Evolutionary conservation across 164 flowering plant genomes (phyloP), one percentile per base, ranked within the genome.

Genomic region (Macadamia integrifolia): DNA sequence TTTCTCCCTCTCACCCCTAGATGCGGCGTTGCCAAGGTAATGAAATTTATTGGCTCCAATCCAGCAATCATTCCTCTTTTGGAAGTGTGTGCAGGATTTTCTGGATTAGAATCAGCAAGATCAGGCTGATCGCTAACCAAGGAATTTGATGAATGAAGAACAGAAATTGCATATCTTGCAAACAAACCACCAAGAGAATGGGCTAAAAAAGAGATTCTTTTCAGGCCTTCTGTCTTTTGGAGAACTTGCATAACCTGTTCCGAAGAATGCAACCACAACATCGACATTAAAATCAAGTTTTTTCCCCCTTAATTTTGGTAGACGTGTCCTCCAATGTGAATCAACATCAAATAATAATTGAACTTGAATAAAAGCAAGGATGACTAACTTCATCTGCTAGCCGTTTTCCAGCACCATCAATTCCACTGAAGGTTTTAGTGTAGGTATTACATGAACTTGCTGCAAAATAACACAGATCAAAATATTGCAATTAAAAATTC

Each of bases 111-210:
- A 65, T 66, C 67, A 52, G 69, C 58, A 31, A 60, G 43, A 66
- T 86, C 70, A 58, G 74, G 64, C 56, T 72, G 68, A 64, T 61
- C 66, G 44, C 48, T 61, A 59, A 23, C 64, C 59, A 58, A 62
- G 28, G 69, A 31, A 73, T 66, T 74, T 42, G 79, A 68, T 56
- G 88, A 74, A 76, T 87, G 86, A 66, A 93, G 87, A 61, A 84
- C 83, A 61, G 86, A 75, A 72, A 91, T 65, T 30, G 98, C 93
- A 78, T 87, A 84, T 87, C 98, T 83, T 65, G 92, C 89, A 86
- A 93, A 82, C 80, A 93, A 80, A 58, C 98, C 98, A 72, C 98
- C 98, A 66, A 93, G 90, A 67, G 98, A 94, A 85, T 91, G 98
- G 18, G 93, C 90, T 72, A 94, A 66, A 76, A 94, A 91, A 31